These are phyloP conservation scores for Cryptomeria japonica DNA, from an alignment of 75 land plant genomes.

Conservation along the genomic window DNA sequence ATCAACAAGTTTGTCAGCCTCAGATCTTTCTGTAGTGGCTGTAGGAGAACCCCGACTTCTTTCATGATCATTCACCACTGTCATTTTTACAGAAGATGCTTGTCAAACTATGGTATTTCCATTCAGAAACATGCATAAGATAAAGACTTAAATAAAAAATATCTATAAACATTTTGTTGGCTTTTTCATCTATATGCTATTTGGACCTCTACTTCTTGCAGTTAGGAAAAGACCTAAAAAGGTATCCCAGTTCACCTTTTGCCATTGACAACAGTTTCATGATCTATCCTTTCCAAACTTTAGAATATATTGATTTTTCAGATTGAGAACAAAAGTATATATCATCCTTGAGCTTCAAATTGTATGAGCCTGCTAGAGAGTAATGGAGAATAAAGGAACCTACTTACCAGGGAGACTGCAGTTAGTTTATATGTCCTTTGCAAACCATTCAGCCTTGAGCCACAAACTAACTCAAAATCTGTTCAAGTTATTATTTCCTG, in stretches of 20 bases:
- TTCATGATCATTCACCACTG: constrained; percentile 39
- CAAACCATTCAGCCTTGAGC: background rate
- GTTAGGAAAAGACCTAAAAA: background rate
- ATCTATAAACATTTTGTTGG: background rate
- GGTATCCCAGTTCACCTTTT: background rate
- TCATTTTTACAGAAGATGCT: background rate
- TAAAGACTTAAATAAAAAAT: background rate
- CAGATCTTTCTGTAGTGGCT: constrained; percentile 38
- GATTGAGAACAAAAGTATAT: background rate
- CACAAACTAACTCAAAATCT: background rate
- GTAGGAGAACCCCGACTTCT: constrained; percentile 27
- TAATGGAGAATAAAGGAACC: background rate
- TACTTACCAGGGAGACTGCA: background rate
- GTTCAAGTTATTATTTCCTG: background rate
- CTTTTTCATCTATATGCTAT: background rate
- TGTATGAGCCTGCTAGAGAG: background rate
- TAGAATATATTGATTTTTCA: background rate
- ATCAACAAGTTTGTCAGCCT: constrained; percentile 83
- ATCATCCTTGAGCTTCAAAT: background rate
- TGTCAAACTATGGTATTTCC: constrained; percentile 4
- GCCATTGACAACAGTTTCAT: background rate
- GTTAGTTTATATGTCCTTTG: background rate
- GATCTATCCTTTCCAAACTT: background rate
- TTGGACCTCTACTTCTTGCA: background rate
- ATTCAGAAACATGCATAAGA: background rate